A percentile compares a stretch with the other conserved stretches of the same genome.
phyloP scores from a whole-genome alignment of 495 filamentous ascomycete species.

The Penicillium bovifimosum region DNA sequence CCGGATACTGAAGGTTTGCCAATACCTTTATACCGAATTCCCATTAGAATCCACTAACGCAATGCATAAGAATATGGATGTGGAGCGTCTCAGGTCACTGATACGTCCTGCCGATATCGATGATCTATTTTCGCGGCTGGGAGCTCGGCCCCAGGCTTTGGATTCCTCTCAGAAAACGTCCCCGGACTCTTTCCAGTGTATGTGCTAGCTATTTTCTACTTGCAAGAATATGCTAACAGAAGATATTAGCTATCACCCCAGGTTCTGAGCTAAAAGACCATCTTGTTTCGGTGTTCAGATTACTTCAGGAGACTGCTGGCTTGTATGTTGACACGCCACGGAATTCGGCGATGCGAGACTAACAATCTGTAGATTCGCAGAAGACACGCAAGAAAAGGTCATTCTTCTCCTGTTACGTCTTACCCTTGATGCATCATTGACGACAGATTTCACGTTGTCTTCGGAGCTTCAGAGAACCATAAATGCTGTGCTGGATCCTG shows the following conservation, averaged over 20 bases:
- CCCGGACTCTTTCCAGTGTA: conserved; percentile 24
- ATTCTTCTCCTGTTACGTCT: conserved; percentile 52
- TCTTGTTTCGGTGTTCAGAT: conserved; percentile 23
- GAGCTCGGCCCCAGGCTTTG: conserved; percentile 29
- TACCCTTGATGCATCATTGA: conserved; percentile 50
- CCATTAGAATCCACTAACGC: not conserved
- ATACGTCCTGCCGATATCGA: conserved; percentile 30
- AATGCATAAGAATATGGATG: conserved; percentile 14
- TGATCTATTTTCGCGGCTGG: conserved; percentile 29
- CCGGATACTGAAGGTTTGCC: conserved; percentile 43
- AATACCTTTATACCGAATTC: not conserved
- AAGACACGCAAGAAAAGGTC: conserved; percentile 29
- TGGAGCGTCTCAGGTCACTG: conserved; percentile 21
- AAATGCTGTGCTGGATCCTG: conserved; percentile 28
- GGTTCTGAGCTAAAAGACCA: conserved; percentile 5
- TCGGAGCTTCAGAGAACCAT: conserved; percentile 45
- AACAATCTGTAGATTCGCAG: conserved; percentile 26
- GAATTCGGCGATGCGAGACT: not conserved
- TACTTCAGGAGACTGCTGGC: conserved; percentile 29
- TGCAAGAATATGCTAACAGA: not conserved
- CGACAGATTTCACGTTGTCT: conserved; percentile 34
- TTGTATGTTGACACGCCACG: conserved; percentile 16
- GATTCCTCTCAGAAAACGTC: conserved; percentile 20
- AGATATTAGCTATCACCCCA: not conserved
- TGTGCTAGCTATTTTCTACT: not conserved